Percentiles rank a stretch among this genome's conserved stretches.
Conservation (phyloP, 768 basidiomycete species). For the Russula lepida region DNA sequence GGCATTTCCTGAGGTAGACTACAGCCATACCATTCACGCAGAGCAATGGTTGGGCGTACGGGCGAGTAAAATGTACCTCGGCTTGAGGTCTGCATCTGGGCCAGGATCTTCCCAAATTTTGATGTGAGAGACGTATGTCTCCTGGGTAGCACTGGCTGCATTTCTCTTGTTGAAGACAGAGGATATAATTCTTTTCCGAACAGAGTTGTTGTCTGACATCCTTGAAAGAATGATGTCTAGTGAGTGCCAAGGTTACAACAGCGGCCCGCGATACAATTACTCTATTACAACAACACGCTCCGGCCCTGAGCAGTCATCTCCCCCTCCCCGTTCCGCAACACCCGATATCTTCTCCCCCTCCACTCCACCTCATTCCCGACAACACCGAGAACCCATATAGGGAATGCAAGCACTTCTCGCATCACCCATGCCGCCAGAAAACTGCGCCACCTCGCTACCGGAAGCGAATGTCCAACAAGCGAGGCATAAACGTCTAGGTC, state of each 20-base stretch:
- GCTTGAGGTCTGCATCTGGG: slow-evolving; percentile 63
- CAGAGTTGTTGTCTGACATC: slow-evolving; percentile 40
- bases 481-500: slow-evolving; percentile 80
- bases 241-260: not conserved
- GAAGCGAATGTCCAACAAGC: slow-evolving; percentile 58
- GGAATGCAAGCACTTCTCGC: slow-evolving; percentile 78
- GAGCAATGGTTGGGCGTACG: slow-evolving; percentile 47
- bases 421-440: slow-evolving; percentile 74
- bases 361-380: slow-evolving; percentile 75
- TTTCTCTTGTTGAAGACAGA: slow-evolving; percentile 77
- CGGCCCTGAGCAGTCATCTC: not conserved
- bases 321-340: slow-evolving; percentile 57
- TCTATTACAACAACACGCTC: not conserved
- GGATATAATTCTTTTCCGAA: slow-evolving; percentile 63
- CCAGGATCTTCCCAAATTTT: slow-evolving; percentile 90
- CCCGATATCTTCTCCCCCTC: slow-evolving; percentile 74
- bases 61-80: slow-evolving; percentile 84
- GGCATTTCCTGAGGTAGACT: slow-evolving; percentile 41
- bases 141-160: slow-evolving; percentile 54
- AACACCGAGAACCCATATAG: slow-evolving; percentile 81
- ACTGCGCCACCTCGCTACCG: slow-evolving; percentile 36
- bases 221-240: not conserved
- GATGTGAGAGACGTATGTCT: slow-evolving; percentile 78
- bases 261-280: slow-evolving; percentile 2
- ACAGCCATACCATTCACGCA: not conserved